These are phyloP conservation scores for Echria macrotheca DNA, from an alignment of 495 filamentous ascomycete genomes.

Conservation along the genomic window DNA sequence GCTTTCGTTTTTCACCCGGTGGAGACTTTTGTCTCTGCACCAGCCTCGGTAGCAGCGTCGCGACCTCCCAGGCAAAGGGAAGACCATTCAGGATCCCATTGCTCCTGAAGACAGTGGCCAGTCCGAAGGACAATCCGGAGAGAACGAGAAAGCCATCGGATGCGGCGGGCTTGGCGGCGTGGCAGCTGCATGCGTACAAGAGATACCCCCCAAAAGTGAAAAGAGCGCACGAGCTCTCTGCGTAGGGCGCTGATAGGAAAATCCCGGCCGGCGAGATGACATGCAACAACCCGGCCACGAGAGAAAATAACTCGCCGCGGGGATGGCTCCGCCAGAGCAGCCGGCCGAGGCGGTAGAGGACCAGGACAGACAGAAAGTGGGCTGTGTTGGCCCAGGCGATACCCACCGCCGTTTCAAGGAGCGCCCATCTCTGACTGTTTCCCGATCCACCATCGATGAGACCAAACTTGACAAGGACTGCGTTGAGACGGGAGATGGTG, in stretches of 20 bases:
- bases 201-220: constrained; percentile 70
- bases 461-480: constrained; percentile 9
- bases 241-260: constrained; percentile 84
- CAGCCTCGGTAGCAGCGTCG: constrained; percentile 47
- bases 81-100: constrained; percentile 85
- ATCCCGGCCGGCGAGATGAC: constrained; percentile 81
- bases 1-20: no score
- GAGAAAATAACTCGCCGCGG: constrained; percentile 43
- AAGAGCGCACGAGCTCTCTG: constrained; percentile 74
- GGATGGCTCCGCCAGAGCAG: constrained; percentile 35
- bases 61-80: constrained; percentile 38
- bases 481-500: background rate
- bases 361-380: constrained; percentile 70
- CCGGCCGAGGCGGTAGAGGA: constrained; percentile 57
- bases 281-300: constrained; percentile 66
- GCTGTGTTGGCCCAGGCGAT: constrained; percentile 60
- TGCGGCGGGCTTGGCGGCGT: background rate
- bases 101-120: constrained; percentile 70
- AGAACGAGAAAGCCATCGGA: constrained; percentile 47
- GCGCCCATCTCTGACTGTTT: constrained; percentile 1
- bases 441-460: background rate
- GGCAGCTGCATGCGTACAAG: constrained; percentile 57
- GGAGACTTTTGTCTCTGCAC: no score
- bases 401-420: constrained; percentile 42
- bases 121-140: constrained; percentile 63